Base-by-base conservation (phyloP, 177 flowering plant species). In the Vitis hybrid region DNA sequence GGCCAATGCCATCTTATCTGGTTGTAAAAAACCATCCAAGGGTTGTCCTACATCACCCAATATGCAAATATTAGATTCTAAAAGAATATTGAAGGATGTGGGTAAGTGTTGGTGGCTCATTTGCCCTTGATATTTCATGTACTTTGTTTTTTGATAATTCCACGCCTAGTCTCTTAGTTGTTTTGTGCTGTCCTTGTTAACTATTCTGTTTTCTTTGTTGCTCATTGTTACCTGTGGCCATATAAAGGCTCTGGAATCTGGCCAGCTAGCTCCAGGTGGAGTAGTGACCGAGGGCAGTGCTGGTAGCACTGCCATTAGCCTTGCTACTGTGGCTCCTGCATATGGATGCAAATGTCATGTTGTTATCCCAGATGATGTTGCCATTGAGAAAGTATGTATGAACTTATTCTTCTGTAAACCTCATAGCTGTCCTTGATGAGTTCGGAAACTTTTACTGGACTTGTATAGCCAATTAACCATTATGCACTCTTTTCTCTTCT, bases 271-370 rank as follows among this genome's bases (percentile, higher is more conserved):
- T 80, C 76, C 55, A 56, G 98, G 99, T 30, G 99, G 99, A 50
- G 86, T 89, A 7, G 93, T 95, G 51, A 91, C 95, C n/a, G 98
- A 95, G 76, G 99, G 97, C 64, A 91, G 96, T 82, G 98, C 96
- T 64, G 97, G 99, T 56, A 95, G 99, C 79, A 93, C 99, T 62
- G 99, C 99, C 52, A 95, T 95, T 67, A 95, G 99, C 79, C 92
- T 95, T 70, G 98, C 99, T 11, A 95, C 93, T 10, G 98, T 91
- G 17, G 98, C 99, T 76, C 97, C 99, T 67, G 92, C 97, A 50
- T 95, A 82, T 86, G 98, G 99, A 60, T 95, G 99, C 78, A 91
- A 86, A 77, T 91, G 98, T 76, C 98, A 90, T 81, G 99, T 93
- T 10, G 99, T 95, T 72, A 95, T 95, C 66, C 99, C 99, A 15